A percentile compares a stretch with the other conserved stretches of the same genome.
phyloP scores from a whole-genome alignment of 495 filamentous ascomycete species.

The Aspergillus wentii region DNA sequence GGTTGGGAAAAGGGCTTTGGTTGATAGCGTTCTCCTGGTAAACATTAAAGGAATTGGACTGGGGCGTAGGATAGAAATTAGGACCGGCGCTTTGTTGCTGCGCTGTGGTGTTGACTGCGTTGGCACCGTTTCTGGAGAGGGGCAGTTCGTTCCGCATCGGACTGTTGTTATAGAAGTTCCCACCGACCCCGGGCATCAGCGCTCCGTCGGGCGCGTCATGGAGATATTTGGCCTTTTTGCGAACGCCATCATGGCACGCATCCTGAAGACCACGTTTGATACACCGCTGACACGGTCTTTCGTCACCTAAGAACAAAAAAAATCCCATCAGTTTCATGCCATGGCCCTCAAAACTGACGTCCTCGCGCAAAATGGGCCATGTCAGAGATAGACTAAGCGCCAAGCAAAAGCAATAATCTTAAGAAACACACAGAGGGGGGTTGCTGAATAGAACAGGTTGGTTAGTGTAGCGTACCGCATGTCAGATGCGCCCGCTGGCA shows the following conservation, averaged over 20 bases:
- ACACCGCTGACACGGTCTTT: constrained; percentile 89
- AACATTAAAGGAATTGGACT: constrained; percentile 35
- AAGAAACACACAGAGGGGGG: not conserved
- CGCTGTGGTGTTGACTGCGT: constrained; percentile 15
- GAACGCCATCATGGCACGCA: constrained; percentile 88
- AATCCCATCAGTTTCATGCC: constrained; percentile 9
- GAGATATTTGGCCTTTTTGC: constrained; percentile 98
- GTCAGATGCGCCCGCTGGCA: constrained; percentile 97
- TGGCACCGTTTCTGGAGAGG: constrained; percentile 28
- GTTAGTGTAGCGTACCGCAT: constrained; percentile 67
- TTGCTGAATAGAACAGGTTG: constrained; percentile 8
- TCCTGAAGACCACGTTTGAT: constrained; percentile 89
- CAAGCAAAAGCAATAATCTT: not conserved
- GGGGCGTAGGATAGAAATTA: constrained; percentile 31
- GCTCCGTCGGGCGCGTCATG: constrained; percentile 88
- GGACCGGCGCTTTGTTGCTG: constrained; percentile 21
- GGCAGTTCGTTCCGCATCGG: constrained; percentile 24
- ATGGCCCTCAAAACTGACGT: too few relatives aligned
- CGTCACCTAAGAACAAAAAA: constrained; percentile 58
- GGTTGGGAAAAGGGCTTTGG: constrained; percentile 54
- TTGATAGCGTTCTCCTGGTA: constrained; percentile 36
- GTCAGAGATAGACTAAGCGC: not conserved
- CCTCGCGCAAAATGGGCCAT: too few relatives aligned
- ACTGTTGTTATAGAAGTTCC: constrained; percentile 38
- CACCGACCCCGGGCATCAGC: constrained; percentile 54